Base-by-base conservation (phyloP, 148 eudicot species). In the Oxyria digyna region DNA sequence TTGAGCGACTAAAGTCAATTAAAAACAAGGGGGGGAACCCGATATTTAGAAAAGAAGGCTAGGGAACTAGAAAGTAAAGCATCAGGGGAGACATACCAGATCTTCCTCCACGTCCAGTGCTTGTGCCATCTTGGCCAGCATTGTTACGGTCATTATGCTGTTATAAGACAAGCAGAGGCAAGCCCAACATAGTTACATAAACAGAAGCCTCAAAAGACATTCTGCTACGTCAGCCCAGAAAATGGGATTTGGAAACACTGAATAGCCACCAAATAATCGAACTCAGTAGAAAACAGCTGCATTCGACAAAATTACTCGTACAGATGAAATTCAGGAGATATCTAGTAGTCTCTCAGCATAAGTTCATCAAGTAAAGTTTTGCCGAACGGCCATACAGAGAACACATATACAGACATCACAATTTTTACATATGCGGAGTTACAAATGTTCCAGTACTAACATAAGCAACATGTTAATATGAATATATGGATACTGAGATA, bases 91-190 rank as follows among this genome's bases (percentile, higher is more conserved):
- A 73, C 87, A 38, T 46, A 93, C 98, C 98, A 67, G 81, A 68
- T 68, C 85, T 70, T 57, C 72, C 78, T 78, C 82, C 76, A 63
- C 78, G 84, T 37, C 83, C 74, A 76, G 75, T 76, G 78, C 72
- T 83, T 74, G 95, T 84, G 76, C 83, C 88, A 75, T 75, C 91
- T 70, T 81, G 88, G 73, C 82, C 82, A 68, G 86, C 84, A 74
- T 74, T 80, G 72, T 77, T 81, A 77, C 92, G 95, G 38, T 89
- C 96, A 79, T 93, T 88, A 75, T 82, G 96, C 98, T 93, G 91
- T 80, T 82, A 87, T 48, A 89, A 93, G 83, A 93, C 89, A 93
- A 76, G 88, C 76, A 93, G 82, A 93, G 82, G 89, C 88, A 93
- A 82, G 84, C 88, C 92, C 72, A 86, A 85, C 71, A 85, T 78